A percentile compares a stretch with the other conserved stretches of the same genome.
Evolutionary conservation across 805 yeast species (phyloP).

Genomic region (Suhomyces emberorum): DNA sequence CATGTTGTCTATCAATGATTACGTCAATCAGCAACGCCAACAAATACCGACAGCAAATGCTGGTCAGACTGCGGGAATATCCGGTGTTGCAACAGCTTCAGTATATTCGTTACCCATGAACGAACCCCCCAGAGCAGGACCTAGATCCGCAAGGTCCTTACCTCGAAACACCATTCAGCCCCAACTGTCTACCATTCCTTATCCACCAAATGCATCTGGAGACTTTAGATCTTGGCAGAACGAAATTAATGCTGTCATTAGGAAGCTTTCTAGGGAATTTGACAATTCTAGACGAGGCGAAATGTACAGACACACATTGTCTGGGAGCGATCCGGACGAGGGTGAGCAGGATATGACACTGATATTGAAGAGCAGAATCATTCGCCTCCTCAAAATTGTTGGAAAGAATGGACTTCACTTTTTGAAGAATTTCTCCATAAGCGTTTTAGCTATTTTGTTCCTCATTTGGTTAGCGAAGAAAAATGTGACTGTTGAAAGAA

Average conservation of each 20-base stretch:
- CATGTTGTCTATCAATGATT: conserved; percentile 33
- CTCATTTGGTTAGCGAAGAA: conserved; percentile 41
- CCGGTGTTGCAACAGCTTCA: conserved; percentile 10
- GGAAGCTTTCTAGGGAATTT: conserved; percentile 42
- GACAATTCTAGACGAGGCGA: conserved; percentile 4
- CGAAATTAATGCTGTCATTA: conserved; percentile 47
- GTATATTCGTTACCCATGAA: conserved; percentile 12
- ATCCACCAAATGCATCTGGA: conserved; percentile 17
- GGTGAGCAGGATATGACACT: conserved; percentile 14
- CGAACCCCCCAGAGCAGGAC: conserved; percentile 1
- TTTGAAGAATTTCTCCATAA: conserved; percentile 33
- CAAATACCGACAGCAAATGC: conserved; percentile 9
- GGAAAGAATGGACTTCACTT: conserved; percentile 28
- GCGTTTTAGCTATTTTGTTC: conserved; percentile 35
- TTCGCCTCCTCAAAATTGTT: conserved; percentile 21
- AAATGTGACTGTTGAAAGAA: conserved; percentile 36
- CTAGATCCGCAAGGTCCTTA: conserved; percentile 1
- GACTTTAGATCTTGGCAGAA: conserved; percentile 54
- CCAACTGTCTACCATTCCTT: background rate
- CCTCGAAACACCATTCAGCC: conserved; percentile 2
- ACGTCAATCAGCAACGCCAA: conserved; percentile 32
- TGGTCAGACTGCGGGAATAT: conserved; percentile 8
- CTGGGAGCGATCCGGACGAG: conserved; percentile 11
- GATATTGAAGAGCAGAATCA: conserved; percentile 20
- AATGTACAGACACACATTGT: background rate